Conservation (phyloP, 768 basidiomycete species). For the Austroboletus eburneus region DNA sequence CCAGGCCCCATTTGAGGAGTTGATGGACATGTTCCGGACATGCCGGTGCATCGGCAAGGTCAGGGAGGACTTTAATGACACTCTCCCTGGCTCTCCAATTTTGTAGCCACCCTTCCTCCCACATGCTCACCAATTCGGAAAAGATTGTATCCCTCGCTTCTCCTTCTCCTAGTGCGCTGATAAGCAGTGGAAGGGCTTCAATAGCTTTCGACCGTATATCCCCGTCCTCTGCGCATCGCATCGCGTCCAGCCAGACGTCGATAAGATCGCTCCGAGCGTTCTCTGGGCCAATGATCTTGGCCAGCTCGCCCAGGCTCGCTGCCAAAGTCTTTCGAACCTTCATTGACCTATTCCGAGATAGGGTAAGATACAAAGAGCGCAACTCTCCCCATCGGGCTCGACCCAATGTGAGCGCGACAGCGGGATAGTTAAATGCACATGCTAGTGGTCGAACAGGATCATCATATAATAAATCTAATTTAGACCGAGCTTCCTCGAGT, state of each 20-base stretch:
- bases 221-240: conserved; percentile 51
- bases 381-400: conserved; percentile 69
- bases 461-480: conserved; percentile 46
- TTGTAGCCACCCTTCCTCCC: conserved; percentile 56
- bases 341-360: conserved; percentile 55
- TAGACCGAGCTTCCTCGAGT: conserved; percentile 15
- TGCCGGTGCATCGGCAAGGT: conserved; percentile 43
- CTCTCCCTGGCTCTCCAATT: conserved; percentile 81
- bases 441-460: conserved; percentile 73
- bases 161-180: conserved; percentile 45
- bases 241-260: conserved; percentile 61
- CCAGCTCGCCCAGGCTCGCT: conserved; percentile 85
- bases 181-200: conserved; percentile 58
- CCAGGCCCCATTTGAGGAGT: conserved; percentile 58
- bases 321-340: conserved; percentile 79
- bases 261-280: conserved; percentile 66
- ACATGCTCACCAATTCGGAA: conserved; percentile 44
- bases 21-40: conserved; percentile 45
- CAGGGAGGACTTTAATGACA: conserved; percentile 53
- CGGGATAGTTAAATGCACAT: conserved; percentile 89
- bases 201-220: conserved; percentile 71
- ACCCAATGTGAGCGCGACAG: conserved; percentile 82
- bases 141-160: conserved; percentile 45
- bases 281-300: conserved; percentile 74
- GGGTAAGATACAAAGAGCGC: conserved; percentile 58